phyloP scores from a whole-genome alignment of 306 rosid genomes.

The Trichosanthes truncata region DNA sequence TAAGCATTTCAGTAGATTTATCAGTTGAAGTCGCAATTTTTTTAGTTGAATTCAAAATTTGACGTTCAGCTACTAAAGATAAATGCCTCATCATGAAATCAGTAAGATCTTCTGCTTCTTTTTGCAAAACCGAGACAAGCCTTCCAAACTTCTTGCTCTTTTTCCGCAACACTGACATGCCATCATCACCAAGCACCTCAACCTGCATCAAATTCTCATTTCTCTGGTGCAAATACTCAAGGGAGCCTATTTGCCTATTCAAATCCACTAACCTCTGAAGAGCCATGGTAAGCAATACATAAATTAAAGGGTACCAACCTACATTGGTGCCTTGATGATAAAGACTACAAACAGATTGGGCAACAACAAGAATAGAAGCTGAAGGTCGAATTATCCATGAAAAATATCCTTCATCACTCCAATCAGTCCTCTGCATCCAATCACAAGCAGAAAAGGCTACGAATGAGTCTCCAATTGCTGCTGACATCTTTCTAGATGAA shows the following conservation, averaged over 20 bases:
- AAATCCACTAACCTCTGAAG: slow-evolving; percentile 80
- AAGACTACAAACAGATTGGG: slow-evolving; percentile 43
- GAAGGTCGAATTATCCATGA: slow-evolving; percentile 69
- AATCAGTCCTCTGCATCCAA: slow-evolving; percentile 61
- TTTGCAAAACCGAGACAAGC: slow-evolving; percentile 35
- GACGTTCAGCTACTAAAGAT: slow-evolving; percentile 31
- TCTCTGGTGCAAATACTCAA: slow-evolving; percentile 49
- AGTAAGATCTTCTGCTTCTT: slow-evolving; percentile 69
- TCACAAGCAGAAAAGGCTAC: slow-evolving; percentile 53
- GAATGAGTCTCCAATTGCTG: slow-evolving; percentile 44
- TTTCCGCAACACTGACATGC: slow-evolving; percentile 19
- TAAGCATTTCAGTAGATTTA: slow-evolving; percentile 22
- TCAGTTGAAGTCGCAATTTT: slow-evolving; percentile 22
- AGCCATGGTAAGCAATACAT: slow-evolving; percentile 62
- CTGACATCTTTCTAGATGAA: slow-evolving; percentile 58
- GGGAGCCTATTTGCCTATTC: slow-evolving; percentile 54
- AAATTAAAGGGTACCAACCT: slow-evolving; percentile 46
- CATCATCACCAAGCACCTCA: slow-evolving; percentile 21
- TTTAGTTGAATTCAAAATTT: slow-evolving; percentile 24
- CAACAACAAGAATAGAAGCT: slow-evolving; percentile 53
- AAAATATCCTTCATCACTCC: slow-evolving; percentile 48
- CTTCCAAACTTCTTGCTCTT: slow-evolving; percentile 21
- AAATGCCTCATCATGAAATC: slow-evolving; percentile 60
- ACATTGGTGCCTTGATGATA: slow-evolving; percentile 26
- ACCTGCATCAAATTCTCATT: slow-evolving; percentile 27